A percentile compares a stretch with the other conserved stretches of the same genome.
Conservation (phyloP, 352 stramenopile species). For the Phytophthora uliginosa region DNA sequence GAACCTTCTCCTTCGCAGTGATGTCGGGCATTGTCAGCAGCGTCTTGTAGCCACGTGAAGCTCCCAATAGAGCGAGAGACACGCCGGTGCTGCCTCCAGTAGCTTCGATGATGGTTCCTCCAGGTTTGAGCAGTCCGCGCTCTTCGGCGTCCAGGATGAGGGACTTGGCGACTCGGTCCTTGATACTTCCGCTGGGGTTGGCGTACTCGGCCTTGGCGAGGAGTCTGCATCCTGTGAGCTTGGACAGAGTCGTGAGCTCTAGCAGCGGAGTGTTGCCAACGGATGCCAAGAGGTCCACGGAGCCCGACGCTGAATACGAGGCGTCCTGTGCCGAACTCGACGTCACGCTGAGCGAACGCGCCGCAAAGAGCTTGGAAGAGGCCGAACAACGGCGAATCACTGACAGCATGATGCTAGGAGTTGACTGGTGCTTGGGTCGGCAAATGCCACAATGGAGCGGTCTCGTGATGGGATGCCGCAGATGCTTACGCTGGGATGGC, state of each 20-base stretch:
- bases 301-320: conserved; percentile 17
- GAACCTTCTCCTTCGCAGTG: conserved; percentile 79
- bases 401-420: conserved; percentile 20
- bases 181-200: conserved; percentile 95
- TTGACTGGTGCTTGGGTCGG: conserved; percentile 12
- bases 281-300: conserved; percentile 69
- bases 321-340: conserved; percentile 6
- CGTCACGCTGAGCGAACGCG: conserved; percentile 15
- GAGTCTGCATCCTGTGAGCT: conserved; percentile 80
- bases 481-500: conserved; percentile 14
- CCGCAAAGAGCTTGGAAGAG: background rate
- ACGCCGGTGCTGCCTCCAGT: conserved; percentile 95
- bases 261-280: conserved; percentile 86
- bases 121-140: conserved; percentile 80
- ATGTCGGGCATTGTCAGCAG: conserved; percentile 82
- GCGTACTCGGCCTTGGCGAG: conserved; percentile 86
- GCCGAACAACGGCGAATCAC: conserved; percentile 5
- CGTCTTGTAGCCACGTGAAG: conserved; percentile 87
- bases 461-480: conserved; percentile 30
- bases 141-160: conserved; percentile 95
- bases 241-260: conserved; percentile 71
- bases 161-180: conserved; percentile 95
- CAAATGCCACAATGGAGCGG: conserved; percentile 22
- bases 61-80: conserved; percentile 90
- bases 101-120: conserved; percentile 78